A percentile compares a stretch with the other conserved stretches of the same genome.
Conservation (phyloP, 129 eudicot genomes). For the Artemisia argyi region DNA sequence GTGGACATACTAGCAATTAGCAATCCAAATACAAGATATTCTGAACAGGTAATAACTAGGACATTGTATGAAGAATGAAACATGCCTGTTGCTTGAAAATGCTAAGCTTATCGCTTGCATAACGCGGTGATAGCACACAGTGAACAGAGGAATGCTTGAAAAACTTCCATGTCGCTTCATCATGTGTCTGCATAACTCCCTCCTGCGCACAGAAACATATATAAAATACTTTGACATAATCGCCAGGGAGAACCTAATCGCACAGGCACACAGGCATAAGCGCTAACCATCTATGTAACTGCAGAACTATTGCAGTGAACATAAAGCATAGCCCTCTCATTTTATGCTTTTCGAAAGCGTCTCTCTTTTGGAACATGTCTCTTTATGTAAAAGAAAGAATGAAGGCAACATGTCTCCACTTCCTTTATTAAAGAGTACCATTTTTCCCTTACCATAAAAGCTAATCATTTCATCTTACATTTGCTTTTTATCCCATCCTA, state of each 20-base stretch:
- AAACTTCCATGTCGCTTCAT: constrained; percentile 72
- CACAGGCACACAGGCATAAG: neutral
- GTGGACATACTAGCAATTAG: constrained; percentile 5
- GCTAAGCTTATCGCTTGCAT: constrained; percentile 90
- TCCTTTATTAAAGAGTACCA: neutral
- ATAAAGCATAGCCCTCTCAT: neutral
- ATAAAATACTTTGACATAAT: constrained; percentile 9
- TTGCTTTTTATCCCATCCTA: constrained; percentile 18
- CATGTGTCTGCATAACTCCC: constrained; percentile 92
- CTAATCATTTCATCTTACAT: constrained; percentile 5
- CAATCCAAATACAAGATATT: constrained; percentile 8
- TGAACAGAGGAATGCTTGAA: constrained; percentile 89
- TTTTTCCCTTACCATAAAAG: constrained; percentile 16
- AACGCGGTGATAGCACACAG: constrained; percentile 80
- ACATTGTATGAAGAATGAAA: constrained; percentile 30
- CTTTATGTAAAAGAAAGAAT: neutral
- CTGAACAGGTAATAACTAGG: constrained; percentile 12
- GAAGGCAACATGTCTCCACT: constrained; percentile 9
- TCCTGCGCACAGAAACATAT: constrained; percentile 43
- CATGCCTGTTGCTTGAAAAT: constrained; percentile 88
- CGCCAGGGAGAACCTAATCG: neutral
- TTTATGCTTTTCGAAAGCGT: no score
- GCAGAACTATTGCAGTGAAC: neutral
- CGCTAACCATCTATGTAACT: neutral
- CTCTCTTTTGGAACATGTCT: neutral